Percentiles rank a stretch among this genome's conserved stretches.
phyloP scores from a whole-genome alignment of 768 basidiomycete genomes.

The Mycena maculata region DNA sequence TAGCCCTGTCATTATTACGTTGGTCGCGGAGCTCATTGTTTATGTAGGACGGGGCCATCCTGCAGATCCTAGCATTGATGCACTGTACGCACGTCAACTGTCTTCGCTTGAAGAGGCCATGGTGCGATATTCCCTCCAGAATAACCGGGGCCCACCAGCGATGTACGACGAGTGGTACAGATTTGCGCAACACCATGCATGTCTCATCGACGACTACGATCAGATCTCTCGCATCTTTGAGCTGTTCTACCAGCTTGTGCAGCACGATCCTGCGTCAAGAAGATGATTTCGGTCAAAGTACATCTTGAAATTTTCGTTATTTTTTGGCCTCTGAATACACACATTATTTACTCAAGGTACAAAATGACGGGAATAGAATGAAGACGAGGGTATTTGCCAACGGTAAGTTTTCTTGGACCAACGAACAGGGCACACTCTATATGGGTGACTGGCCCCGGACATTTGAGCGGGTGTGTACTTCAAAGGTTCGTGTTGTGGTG shows the following conservation, averaged over 20 bases:
- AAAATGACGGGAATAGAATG: conserved; percentile 10
- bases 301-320: neutral
- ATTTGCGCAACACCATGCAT: conserved; percentile 9
- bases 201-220: conserved; percentile 31
- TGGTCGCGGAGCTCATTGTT: too few relatives aligned
- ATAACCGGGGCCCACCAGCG: conserved; percentile 22
- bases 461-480: neutral
- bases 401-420: neutral
- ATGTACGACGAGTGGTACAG: conserved; percentile 25
- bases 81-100: conserved; percentile 6
- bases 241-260: conserved; percentile 20
- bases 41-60: too few relatives aligned
- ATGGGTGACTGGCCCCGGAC: conserved; percentile 9
- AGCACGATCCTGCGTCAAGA: conserved; percentile 20
- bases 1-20: too few relatives aligned
- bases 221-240: conserved; percentile 24
- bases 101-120: conserved; percentile 12
- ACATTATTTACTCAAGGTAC: neutral
- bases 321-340: neutral
- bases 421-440: conserved; percentile 10
- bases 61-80: neutral
- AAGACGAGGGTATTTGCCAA: neutral
- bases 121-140: conserved; percentile 18
- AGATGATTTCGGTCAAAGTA: conserved; percentile 15
- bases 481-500: neutral